Percentiles rank a stretch among this genome's conserved stretches.
phyloP scores from a whole-genome alignment of 495 filamentous ascomycete species.

The Tuber calosporum region DNA sequence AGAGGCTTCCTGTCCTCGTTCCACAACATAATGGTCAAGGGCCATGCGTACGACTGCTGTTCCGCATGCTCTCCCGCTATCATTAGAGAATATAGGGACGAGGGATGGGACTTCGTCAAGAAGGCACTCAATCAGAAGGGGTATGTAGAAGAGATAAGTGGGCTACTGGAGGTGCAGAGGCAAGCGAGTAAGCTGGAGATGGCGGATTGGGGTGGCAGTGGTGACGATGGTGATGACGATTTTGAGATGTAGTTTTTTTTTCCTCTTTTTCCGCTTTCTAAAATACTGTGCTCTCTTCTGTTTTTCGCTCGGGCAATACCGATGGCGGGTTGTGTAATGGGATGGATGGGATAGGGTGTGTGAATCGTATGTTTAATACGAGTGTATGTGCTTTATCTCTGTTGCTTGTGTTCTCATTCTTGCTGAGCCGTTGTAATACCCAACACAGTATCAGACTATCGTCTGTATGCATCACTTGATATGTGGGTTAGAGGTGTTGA shows the following conservation, averaged over 20 bases:
- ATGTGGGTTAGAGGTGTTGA: background rate
- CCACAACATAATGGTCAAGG: conserved; percentile 72
- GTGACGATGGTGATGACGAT: background rate
- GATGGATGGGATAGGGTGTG: conserved; percentile 2
- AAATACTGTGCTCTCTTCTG: background rate
- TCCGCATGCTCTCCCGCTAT: conserved; percentile 82
- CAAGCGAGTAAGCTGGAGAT: conserved; percentile 64
- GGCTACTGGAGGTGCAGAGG: conserved; percentile 83
- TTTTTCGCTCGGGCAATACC: background rate
- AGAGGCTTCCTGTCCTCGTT: conserved; percentile 84
- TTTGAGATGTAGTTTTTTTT: conserved; percentile 5
- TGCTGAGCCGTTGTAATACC: background rate
- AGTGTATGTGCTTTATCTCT: background rate
- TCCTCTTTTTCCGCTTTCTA: background rate
- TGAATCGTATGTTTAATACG: conserved; percentile 2
- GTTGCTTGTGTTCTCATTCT: background rate
- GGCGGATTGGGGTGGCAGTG: conserved; percentile 51
- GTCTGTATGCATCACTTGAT: background rate
- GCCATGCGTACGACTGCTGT: conserved; percentile 79
- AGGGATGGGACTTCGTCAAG: conserved; percentile 85
- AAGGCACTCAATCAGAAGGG: conserved; percentile 73
- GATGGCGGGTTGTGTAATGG: conserved; percentile 18
- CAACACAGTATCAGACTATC: background rate
- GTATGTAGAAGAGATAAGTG: conserved; percentile 84
- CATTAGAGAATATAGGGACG: conserved; percentile 59